These are phyloP conservation scores for Sarocladium oryzae DNA, from an alignment of 2,329 filamentous ascomycete species.

Conservation along the genomic window DNA sequence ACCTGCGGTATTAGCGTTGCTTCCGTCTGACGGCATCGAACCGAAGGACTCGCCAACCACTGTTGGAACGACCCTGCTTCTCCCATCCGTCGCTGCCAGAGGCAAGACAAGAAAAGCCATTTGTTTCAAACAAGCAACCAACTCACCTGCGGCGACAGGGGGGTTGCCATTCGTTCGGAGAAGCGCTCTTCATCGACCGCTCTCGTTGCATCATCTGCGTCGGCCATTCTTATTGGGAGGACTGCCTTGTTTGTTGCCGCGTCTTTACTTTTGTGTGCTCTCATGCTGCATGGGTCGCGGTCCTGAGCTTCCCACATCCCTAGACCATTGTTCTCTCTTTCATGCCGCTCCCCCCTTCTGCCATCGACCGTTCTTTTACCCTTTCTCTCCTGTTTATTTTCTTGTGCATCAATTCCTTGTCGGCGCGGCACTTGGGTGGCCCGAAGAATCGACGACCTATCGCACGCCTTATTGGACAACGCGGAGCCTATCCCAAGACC, in stretches of 20 bases:
- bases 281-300: neutral
- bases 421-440: too few relatives aligned
- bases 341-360: neutral
- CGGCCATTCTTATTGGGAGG: neutral
- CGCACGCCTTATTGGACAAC: too few relatives aligned
- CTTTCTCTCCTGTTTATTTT: neutral
- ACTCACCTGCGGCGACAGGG: neutral
- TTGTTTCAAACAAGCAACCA: neutral
- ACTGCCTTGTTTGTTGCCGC: neutral
- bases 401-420: neutral
- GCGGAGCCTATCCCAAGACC: too few relatives aligned
- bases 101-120: too few relatives aligned
- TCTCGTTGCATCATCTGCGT: neutral
- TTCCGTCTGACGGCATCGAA: constrained; percentile 1
- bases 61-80: neutral
- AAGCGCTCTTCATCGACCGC: neutral
- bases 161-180: neutral
- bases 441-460: too few relatives aligned
- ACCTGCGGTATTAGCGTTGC: constrained; percentile 5
- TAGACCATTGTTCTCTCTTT: neutral
- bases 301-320: neutral
- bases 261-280: neutral
- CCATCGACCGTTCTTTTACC: neutral
- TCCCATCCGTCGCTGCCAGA: neutral
- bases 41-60: neutral